A percentile compares a stretch with the other conserved stretches of the same genome.
Evolutionary conservation across 495 filamentous ascomycete genomes (phyloP).

Genomic region (Penicillium coffeae): DNA sequence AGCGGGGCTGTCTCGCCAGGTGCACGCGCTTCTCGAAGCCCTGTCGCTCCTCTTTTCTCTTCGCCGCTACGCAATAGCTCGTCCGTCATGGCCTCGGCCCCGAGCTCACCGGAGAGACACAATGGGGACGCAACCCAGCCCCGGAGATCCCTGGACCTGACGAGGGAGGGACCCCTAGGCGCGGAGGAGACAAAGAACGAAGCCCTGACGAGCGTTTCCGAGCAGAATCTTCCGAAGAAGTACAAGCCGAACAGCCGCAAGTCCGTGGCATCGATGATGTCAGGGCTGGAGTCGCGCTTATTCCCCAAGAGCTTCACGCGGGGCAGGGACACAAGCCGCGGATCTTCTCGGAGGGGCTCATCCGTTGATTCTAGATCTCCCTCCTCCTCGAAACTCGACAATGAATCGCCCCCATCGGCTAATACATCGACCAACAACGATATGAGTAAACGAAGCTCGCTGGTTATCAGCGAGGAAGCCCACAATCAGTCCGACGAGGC

Average conservation of each 20-base stretch:
- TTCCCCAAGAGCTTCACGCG: conserved; percentile 36
- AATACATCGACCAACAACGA: conserved; percentile 27
- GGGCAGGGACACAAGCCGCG: conserved; percentile 38
- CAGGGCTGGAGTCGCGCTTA: conserved; percentile 33
- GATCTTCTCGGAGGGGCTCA: conserved; percentile 46
- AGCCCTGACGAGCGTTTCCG: conserved; percentile 12
- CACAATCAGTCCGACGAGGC: conserved; percentile 65
- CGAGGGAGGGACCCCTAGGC: not conserved
- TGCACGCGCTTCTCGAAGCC: conserved; percentile 12
- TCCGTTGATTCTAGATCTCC: conserved; percentile 61
- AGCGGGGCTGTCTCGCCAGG: conserved; percentile 23
- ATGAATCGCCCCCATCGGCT: conserved; percentile 51
- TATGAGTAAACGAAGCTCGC: conserved; percentile 37
- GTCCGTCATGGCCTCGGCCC: conserved; percentile 20
- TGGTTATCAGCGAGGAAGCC: conserved; percentile 53
- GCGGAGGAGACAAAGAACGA: conserved; percentile 16
- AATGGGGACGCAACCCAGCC: conserved; percentile 6
- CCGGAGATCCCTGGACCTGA: conserved; percentile 19
- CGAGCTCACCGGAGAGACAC: conserved; percentile 22
- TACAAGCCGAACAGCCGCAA: conserved; percentile 24
- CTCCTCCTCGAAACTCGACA: conserved; percentile 35
- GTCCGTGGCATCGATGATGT: conserved; percentile 39
- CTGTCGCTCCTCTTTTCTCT: conserved; percentile 20
- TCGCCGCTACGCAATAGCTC: conserved; percentile 25
- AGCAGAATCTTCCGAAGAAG: conserved; percentile 10